A percentile compares a stretch with the other conserved stretches of the same genome.
These are phyloP conservation scores for Balansia obtecta DNA, from an alignment of 2,329 filamentous ascomycete species.

Conservation along the genomic window DNA sequence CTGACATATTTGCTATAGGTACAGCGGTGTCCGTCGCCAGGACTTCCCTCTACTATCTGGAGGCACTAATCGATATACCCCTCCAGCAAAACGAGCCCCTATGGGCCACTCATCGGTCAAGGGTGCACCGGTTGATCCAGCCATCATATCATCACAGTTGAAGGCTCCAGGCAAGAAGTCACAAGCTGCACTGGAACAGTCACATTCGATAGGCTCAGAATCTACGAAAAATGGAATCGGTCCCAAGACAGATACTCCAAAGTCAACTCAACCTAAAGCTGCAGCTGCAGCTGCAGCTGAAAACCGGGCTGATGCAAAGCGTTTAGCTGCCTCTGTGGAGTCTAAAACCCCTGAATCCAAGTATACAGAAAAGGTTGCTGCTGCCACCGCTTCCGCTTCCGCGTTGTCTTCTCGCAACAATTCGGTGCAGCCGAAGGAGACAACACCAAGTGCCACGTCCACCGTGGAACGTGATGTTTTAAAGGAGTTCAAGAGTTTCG, in stretches of 20 bases:
- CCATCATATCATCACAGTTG: conserved; percentile 82
- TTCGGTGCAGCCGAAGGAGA: conserved; percentile 27
- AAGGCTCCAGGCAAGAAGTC: conserved; percentile 32
- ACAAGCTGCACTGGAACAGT: conserved; percentile 13
- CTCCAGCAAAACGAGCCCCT: conserved; percentile 75
- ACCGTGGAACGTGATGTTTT: conserved; percentile 52
- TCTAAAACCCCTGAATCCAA: conserved; percentile 18
- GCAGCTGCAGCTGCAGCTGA: conserved; percentile 15
- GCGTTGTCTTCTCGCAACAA: conserved; percentile 26
- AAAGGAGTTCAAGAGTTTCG: conserved; percentile 52
- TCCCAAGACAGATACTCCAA: conserved; percentile 16
- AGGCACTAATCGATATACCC: conserved; percentile 66
- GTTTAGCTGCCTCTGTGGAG: conserved; percentile 12
- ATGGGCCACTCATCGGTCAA: conserved; percentile 60
- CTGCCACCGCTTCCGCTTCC: conserved; percentile 20
- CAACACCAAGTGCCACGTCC: conserved; percentile 30
- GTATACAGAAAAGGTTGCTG: conserved; percentile 12
- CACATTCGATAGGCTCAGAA: conserved; percentile 14
- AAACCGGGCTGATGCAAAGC: conserved; percentile 22
- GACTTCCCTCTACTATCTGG: conserved; percentile 54
- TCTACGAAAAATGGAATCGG: conserved; percentile 17
- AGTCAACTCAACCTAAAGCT: conserved; percentile 17
- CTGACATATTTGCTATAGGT: conserved; percentile 36
- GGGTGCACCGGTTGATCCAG: conserved; percentile 71
- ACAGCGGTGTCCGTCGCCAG: conserved; percentile 78